Evolutionary conservation across 257 asterid genomes (phyloP).

Genomic region (Jaltomata sinuosa): DNA sequence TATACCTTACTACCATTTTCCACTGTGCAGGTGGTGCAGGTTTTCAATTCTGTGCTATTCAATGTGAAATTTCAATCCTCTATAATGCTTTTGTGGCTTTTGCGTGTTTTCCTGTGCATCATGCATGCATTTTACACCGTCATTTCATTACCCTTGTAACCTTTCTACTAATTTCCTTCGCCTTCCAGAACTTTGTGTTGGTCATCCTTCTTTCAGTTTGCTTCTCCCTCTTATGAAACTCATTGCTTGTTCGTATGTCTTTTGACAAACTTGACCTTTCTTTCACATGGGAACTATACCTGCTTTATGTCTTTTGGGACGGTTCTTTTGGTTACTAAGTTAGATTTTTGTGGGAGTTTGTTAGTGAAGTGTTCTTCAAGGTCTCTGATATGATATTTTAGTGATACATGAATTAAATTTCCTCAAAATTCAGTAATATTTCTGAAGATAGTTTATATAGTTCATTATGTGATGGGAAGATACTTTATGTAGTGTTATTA

Average conservation of each 20-base stretch:
- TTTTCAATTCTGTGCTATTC: constrained; percentile 66
- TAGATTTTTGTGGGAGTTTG: not conserved
- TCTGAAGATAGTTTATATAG: not conserved
- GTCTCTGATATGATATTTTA: not conserved
- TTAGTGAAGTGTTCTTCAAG: not conserved
- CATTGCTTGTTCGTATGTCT: not conserved
- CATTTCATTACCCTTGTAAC: not conserved
- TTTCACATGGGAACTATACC: not conserved
- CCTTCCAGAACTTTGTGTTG: not conserved
- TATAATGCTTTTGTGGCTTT: not conserved
- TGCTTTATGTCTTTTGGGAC: not conserved
- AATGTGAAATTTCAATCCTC: constrained; percentile 23
- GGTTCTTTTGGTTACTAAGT: not conserved
- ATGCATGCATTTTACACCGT: not conserved
- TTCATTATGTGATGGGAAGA: not conserved
- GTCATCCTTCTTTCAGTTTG: not conserved
- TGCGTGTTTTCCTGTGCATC: not conserved
- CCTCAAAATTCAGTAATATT: not conserved
- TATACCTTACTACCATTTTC: constrained; percentile 83
- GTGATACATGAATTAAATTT: not conserved
- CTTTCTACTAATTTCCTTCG: not conserved
- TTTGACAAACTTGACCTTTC: not conserved
- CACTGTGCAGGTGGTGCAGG: constrained; percentile 99
- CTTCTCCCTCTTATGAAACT: not conserved
- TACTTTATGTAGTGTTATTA: not conserved